Evolutionary conservation across 2,329 filamentous ascomycete species (phyloP).

Genomic region (Paraconiothyrium brasiliense): DNA sequence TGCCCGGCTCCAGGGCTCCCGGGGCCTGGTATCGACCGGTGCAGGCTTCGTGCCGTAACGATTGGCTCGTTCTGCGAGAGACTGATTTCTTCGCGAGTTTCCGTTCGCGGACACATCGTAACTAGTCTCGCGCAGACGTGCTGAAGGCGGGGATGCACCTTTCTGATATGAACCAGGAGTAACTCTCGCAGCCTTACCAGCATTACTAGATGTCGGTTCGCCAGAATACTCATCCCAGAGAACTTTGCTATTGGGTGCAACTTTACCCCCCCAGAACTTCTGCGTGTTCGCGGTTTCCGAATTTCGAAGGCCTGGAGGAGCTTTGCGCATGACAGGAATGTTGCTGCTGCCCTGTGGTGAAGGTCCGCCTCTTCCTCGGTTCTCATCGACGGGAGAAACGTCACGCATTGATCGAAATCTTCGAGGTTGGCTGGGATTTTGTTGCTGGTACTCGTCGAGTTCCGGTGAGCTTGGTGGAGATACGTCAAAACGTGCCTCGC

Average conservation of each 20-base stretch:
- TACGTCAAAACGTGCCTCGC: conserved; percentile 42
- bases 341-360: conserved; percentile 31
- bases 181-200: conserved; percentile 65
- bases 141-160: conserved; percentile 24
- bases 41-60: conserved; percentile 37
- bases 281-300: conserved; percentile 32
- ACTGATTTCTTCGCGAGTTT: conserved; percentile 37
- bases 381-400: conserved; percentile 53
- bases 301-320: conserved; percentile 31
- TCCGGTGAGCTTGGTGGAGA: conserved; percentile 52
- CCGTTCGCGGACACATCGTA: conserved; percentile 47
- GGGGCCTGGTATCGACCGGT: conserved; percentile 54
- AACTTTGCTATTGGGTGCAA: conserved; percentile 46
- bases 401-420: conserved; percentile 48
- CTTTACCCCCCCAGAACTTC: conserved; percentile 50
- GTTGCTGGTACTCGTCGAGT: conserved; percentile 35
- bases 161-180: conserved; percentile 58
- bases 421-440: conserved; percentile 29
- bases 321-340: conserved; percentile 48
- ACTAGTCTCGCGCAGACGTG: conserved; percentile 34
- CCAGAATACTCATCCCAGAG: conserved; percentile 74
- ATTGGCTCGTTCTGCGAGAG: conserved; percentile 39
- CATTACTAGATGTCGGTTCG: conserved; percentile 65
- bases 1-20: conserved; percentile 73
- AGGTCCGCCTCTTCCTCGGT: conserved; percentile 27